These are phyloP conservation scores for Termitomyces sp. DNA, from an alignment of 768 basidiomycete species.

Conservation along the genomic window DNA sequence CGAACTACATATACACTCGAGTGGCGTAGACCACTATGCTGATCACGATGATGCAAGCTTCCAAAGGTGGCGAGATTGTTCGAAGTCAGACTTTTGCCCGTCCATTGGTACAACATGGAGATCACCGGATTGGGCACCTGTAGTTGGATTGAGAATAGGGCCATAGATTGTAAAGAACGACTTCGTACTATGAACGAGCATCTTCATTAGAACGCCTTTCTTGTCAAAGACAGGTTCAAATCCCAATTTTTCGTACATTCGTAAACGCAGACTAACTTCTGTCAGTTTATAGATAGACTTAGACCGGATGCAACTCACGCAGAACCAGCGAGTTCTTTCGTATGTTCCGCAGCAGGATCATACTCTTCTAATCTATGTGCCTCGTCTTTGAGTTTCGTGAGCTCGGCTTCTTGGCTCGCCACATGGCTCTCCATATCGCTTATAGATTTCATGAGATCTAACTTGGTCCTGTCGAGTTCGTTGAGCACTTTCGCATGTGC, in stretches of 20 bases:
- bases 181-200: constrained; percentile 60
- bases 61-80: constrained; percentile 42
- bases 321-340: constrained; percentile 63
- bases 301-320: constrained; percentile 41
- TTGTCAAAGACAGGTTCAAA: constrained; percentile 64
- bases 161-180: background rate
- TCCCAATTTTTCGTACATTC: constrained; percentile 68
- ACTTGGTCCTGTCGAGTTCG: constrained; percentile 57
- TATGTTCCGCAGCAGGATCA: constrained; percentile 73
- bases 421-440: constrained; percentile 66
- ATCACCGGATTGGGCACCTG: constrained; percentile 51
- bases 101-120: constrained; percentile 39
- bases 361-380: constrained; percentile 57
- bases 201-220: constrained; percentile 47
- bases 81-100: constrained; percentile 29
- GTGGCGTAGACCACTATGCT: background rate
- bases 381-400: constrained; percentile 65
- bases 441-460: constrained; percentile 72
- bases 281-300: background rate
- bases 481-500: constrained; percentile 60
- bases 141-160: background rate
- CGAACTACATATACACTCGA: background rate
- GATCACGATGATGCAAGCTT: constrained; percentile 40
- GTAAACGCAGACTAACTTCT: constrained; percentile 54
- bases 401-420: constrained; percentile 67